Percentiles rank a stretch among this genome's conserved stretches.
Evolutionary conservation across 2,329 filamentous ascomycete species (phyloP).

Genomic region (Fusarium scirpi): DNA sequence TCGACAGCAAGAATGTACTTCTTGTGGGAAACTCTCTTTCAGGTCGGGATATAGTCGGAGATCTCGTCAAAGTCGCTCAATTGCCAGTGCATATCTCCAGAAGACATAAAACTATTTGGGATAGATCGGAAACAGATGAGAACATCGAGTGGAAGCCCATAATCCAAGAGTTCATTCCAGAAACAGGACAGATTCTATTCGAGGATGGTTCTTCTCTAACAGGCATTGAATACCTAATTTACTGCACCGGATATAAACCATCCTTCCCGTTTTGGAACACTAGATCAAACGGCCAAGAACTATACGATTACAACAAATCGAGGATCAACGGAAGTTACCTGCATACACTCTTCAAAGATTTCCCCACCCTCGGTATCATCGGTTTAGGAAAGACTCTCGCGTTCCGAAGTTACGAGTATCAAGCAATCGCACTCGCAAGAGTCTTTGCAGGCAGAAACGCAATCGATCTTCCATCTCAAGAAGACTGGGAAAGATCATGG

Average conservation of each 20-base stretch:
- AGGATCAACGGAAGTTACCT: background rate
- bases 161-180: background rate
- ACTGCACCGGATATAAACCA: background rate
- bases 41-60: background rate
- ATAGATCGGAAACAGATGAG: background rate
- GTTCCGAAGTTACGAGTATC: constrained; percentile 4
- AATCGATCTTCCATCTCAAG: background rate
- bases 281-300: background rate
- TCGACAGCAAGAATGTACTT: background rate
- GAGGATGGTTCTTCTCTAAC: background rate
- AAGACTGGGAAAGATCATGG: background rate
- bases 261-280: background rate
- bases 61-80: background rate
- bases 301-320: background rate
- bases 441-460: background rate
- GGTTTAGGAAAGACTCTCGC: background rate
- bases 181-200: background rate
- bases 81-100: background rate
- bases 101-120: background rate
- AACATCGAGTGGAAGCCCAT: background rate
- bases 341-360: background rate
- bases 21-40: background rate
- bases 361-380: background rate
- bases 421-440: constrained; percentile 1
- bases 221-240: background rate